A percentile compares a stretch with the other conserved stretches of the same genome.
These are phyloP conservation scores for Scheffersomyces insectosa DNA, from an alignment of 1,139 yeast species.

Conservation along the genomic window DNA sequence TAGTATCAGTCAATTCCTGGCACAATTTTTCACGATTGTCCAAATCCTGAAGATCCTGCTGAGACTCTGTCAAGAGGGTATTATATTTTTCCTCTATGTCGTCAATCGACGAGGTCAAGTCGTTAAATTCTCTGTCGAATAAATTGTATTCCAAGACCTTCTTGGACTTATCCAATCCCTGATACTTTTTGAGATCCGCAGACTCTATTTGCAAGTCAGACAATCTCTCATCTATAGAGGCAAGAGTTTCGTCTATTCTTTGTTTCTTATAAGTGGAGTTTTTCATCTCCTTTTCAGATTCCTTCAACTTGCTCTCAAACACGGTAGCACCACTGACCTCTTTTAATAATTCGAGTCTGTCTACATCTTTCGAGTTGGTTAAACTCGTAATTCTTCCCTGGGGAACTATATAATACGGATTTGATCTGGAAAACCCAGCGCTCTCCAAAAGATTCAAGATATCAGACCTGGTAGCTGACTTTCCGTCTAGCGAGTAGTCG, in stretches of 20 bases:
- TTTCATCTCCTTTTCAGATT: conserved; percentile 77
- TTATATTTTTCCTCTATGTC: conserved; percentile 61
- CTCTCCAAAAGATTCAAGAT: conserved; percentile 82
- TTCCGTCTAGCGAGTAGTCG: conserved; percentile 80
- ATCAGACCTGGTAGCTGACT: conserved; percentile 78
- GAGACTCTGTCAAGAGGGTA: conserved; percentile 47
- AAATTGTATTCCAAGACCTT: conserved; percentile 76
- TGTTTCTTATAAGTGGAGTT: conserved; percentile 69
- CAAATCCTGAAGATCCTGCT: conserved; percentile 43
- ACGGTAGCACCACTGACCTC: conserved; percentile 96
- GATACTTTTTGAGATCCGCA: conserved; percentile 70
- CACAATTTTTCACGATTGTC: conserved; percentile 49
- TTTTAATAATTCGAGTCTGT: conserved; percentile 73
- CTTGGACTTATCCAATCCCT: conserved; percentile 63
- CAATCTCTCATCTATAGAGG: conserved; percentile 69
- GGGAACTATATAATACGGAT: conserved; percentile 95
- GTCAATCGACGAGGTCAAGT: conserved; percentile 61
- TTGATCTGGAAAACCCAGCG: conserved; percentile 89
- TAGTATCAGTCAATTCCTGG: conserved; percentile 47
- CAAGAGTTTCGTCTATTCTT: conserved; percentile 74
- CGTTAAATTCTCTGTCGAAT: conserved; percentile 72
- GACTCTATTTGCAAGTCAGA: conserved; percentile 81
- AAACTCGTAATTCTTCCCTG: conserved; percentile 87
- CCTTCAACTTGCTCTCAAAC: conserved; percentile 78
- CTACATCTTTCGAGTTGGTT: conserved; percentile 86